Base-by-base conservation (phyloP, 495 filamentous ascomycete genomes). In the Lasiosphaeria ovina region DNA sequence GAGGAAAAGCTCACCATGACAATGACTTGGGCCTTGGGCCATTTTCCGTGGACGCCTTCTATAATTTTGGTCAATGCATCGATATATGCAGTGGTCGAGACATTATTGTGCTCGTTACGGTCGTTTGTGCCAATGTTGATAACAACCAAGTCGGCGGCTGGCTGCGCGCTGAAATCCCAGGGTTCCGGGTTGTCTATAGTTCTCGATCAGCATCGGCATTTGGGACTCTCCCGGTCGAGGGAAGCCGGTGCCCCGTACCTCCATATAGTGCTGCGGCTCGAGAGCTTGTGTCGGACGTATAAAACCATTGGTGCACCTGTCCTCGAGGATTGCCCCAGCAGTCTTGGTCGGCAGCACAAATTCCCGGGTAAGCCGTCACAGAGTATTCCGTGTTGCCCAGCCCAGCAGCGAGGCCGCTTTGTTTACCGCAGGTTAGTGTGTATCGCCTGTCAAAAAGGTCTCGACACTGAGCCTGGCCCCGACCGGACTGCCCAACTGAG, bases 121-220 rank as follows among this genome's bases (percentile, higher is more conserved):
- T 89, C 87, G 62, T 89, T 89, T 16, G 85, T 88, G 33, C 86
- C 87, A 45, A 90, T 76, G 63, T 88, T 84, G 66, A 89, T 87
- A 60, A 89, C 62, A 11, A 87, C 86, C 8, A 91, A 74, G 62
- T 89, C 86, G 4, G 86, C 85, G 1, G 78, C 77, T n/a, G 77
- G 81, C 14, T 84, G 81, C 35, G 78, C 79, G 6, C 68, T 71
- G 55, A 88, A 87, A 62, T 86, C 80, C 82, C 83, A 89, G 0
- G 76, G 67, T 58, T 88, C 83, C 0, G 84, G 82, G 3, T 80
- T 73, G 35, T 78, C 76, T 78, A 42, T 24, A 40, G 9, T 14
- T 51, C 12, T 11, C 17, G 17, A 31, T 10, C 17, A 9, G 7
- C 36, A 54, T 60, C 8, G 52, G 35, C 7, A 4, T 35, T 7